phyloP scores from a whole-genome alignment of 2,329 filamentous ascomycete species.

The Aureobasidium sp. region DNA sequence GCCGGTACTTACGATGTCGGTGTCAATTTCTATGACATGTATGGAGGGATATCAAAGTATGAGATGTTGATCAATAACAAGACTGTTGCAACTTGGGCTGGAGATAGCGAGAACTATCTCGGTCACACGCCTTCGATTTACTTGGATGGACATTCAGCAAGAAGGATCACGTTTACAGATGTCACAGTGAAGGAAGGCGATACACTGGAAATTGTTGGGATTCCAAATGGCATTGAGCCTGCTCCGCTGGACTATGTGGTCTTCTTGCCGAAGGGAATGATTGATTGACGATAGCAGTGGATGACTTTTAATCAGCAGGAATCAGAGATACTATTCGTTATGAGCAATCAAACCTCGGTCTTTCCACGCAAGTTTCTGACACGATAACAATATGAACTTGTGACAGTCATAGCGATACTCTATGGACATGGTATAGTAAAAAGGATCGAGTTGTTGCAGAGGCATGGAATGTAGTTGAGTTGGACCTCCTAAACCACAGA shows the following conservation, averaged over 20 bases:
- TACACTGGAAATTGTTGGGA: slow-evolving; percentile 49
- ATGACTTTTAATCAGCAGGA: not conserved
- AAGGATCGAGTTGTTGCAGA: too few relatives aligned
- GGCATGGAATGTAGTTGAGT: too few relatives aligned
- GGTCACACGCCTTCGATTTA: slow-evolving; percentile 53
- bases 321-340: too few relatives aligned
- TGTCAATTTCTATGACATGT: slow-evolving; percentile 60
- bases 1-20: slow-evolving; percentile 55
- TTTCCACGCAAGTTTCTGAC: too few relatives aligned
- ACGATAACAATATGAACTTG: too few relatives aligned
- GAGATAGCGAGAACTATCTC: slow-evolving; percentile 51
- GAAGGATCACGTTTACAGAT: slow-evolving; percentile 51
- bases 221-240: slow-evolving; percentile 52
- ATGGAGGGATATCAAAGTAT: slow-evolving; percentile 51
- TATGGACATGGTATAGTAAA: too few relatives aligned
- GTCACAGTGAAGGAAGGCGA: slow-evolving; percentile 47
- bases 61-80: slow-evolving; percentile 48
- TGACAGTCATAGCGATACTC: too few relatives aligned
- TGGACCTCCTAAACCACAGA: too few relatives aligned
- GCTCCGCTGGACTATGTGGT: slow-evolving; percentile 62
- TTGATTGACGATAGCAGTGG: slow-evolving; percentile 39
- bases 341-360: too few relatives aligned
- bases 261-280: slow-evolving; percentile 50
- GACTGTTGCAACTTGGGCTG: slow-evolving; percentile 48
- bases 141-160: slow-evolving; percentile 59